phyloP scores from a whole-genome alignment of 1,284 basidiomycete species.

The Ustilago loliicola region DNA sequence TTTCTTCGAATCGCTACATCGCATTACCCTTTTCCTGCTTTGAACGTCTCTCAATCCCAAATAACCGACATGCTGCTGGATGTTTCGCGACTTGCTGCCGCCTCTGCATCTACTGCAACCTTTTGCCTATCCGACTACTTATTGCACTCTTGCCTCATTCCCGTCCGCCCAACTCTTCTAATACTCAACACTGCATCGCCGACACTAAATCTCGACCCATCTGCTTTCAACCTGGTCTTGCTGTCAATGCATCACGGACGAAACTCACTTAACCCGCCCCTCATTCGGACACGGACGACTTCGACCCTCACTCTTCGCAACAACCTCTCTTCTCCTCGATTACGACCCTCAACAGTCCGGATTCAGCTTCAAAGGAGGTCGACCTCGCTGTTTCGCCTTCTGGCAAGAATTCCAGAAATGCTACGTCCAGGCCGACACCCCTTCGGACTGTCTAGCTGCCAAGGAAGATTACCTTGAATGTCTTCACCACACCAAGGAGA shows the following conservation, averaged over 20 bases:
- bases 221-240: too few relatives aligned
- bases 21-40: neutral
- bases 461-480: constrained; percentile 94
- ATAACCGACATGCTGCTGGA: neutral
- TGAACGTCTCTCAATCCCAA: too few relatives aligned
- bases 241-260: neutral
- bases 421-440: constrained; percentile 85
- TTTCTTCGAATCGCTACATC: neutral
- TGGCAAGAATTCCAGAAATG: constrained; percentile 87
- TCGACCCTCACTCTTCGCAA: too few relatives aligned
- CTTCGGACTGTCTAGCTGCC: constrained; percentile 79
- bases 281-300: neutral
- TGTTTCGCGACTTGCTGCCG: neutral
- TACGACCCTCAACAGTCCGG: constrained; percentile 73
- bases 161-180: neutral
- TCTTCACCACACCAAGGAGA: constrained; percentile 87
- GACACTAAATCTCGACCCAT: too few relatives aligned
- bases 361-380: constrained; percentile 80
- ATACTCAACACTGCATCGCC: neutral
- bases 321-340: neutral
- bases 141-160: neutral
- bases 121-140: neutral
- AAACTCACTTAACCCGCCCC: neutral
- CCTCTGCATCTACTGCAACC: neutral
- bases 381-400: constrained; percentile 88